Base-by-base conservation (phyloP, 345 rosid genomes). In the thale cress (Arabidopsis thaliana) region DNA sequence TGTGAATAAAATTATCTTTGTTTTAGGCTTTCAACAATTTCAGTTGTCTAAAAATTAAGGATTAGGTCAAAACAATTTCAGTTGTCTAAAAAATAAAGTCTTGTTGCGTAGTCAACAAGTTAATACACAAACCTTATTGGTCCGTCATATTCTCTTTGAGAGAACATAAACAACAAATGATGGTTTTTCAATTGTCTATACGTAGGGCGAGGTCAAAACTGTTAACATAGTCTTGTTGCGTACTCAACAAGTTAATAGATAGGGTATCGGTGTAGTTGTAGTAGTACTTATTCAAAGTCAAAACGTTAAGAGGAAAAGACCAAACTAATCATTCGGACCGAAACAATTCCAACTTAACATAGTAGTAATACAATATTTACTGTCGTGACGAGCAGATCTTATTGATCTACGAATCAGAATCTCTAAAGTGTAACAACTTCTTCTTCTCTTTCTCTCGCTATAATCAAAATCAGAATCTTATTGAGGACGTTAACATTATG, bases 191-290 rank as follows among this genome's bases (percentile, higher is more conserved):
- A 5, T 68, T 16, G 36, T 58, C 24, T 8, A 23, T 28, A 30
- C 33, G 65, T n/a, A 65, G 1, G 53, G 67, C 59, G 20, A 8
- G 52, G 28, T 51, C 34, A 58, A 44, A 25, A 74, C 38, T 58
- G 30, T 24, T 20, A 74, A 44, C 20, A 16, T 16, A 46, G 67
- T 67, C 67, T 45, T 3, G 25, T 49, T 75, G 37, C 68, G 53
- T 75, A 75, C 62, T 30, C 79, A 49, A 50, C 20, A 58, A 59
- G 79, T 50, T 59, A 67, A 67, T 24, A 34, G 0, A 53, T n/a
- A 55, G 4, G 14, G 16, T 32, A 66, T 40, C 25, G 22, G 4
- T 16, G 20, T 16, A 16, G 20, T 16, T 16, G 20, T 30, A 28
- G 5, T 16, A 46, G 48, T 48, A 25, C 58, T 46, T 66, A 66